phyloP scores from a whole-genome alignment of 2,329 filamentous ascomycete genomes.

The Colletotrichum sp. region DNA sequence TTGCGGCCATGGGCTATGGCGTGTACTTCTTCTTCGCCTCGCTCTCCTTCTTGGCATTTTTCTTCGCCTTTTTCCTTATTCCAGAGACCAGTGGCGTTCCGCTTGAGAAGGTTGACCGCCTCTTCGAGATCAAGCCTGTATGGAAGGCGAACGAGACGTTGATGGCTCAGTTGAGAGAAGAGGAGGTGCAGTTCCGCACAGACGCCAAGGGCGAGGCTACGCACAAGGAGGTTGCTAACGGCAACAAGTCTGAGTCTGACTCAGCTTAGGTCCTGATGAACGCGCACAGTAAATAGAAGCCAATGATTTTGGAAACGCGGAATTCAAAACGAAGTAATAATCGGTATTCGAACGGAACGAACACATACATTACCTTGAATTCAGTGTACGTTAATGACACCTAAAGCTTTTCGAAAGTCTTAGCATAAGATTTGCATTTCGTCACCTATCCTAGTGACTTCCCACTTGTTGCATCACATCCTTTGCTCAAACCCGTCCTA shows the following conservation, averaged over 20 bases:
- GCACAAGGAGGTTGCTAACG: constrained; percentile 4
- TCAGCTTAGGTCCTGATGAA: neutral
- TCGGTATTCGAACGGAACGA: neutral
- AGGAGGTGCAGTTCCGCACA: constrained; percentile 11
- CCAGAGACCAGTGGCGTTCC: constrained; percentile 60
- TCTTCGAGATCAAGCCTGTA: constrained; percentile 43
- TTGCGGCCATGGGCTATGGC: constrained; percentile 48
- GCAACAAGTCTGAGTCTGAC: neutral
- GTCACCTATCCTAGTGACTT: neutral
- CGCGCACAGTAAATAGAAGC: neutral
- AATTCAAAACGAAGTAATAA: neutral
- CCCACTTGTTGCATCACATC: neutral
- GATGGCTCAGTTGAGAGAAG: constrained; percentile 6
- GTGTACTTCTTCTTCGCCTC: constrained; percentile 61
- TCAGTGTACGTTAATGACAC: neutral
- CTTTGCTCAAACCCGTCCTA: neutral
- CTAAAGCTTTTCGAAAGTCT: neutral
- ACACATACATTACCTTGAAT: neutral
- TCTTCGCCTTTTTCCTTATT: constrained; percentile 56
- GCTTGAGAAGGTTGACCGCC: constrained; percentile 53
- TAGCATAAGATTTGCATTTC: neutral
- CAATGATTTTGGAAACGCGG: neutral
- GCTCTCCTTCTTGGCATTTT: constrained; percentile 49
- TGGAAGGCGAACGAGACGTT: constrained; percentile 15
- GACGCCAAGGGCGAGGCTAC: constrained; percentile 8